These are phyloP conservation scores for Raphanus sativus DNA, from an alignment of 345 rosid genomes.

Conservation along the genomic window DNA sequence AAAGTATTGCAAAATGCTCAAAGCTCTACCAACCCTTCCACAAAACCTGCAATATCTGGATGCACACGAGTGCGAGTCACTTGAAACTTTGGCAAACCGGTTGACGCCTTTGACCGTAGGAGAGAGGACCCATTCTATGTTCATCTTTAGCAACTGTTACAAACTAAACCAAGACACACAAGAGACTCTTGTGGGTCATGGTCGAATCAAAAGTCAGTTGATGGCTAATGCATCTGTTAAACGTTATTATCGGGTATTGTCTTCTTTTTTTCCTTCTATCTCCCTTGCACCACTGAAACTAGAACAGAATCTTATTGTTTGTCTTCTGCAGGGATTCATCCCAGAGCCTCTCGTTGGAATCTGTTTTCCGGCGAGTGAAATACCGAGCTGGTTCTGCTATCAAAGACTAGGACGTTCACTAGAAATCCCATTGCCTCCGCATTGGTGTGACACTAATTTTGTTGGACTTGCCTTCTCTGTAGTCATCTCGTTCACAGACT, in stretches of 20 bases:
- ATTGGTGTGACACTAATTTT: constrained; percentile 33
- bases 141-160: constrained; percentile 41
- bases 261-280: neutral
- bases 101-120: constrained; percentile 24
- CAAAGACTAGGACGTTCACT: constrained; percentile 33
- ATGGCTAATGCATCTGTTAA: constrained; percentile 23
- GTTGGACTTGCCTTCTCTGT: constrained; percentile 37
- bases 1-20: constrained; percentile 37
- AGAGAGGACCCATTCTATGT: constrained; percentile 24
- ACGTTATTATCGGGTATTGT: constrained; percentile 17
- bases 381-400: constrained; percentile 40
- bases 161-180: constrained; percentile 31
- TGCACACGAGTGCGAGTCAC: constrained; percentile 32
- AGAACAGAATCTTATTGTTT: neutral
- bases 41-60: constrained; percentile 20
- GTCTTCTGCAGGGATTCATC: constrained; percentile 11
- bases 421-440: constrained; percentile 38
- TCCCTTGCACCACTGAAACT: neutral
- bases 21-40: constrained; percentile 38
- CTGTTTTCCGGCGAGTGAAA: constrained; percentile 18
- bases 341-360: constrained; percentile 30
- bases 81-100: constrained; percentile 27
- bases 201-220: constrained; percentile 37
- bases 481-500: constrained; percentile 33
- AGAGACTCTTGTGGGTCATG: constrained; percentile 17